Conservation (phyloP, 2,329 filamentous ascomycete species). For the Alternaria postmessia region DNA sequence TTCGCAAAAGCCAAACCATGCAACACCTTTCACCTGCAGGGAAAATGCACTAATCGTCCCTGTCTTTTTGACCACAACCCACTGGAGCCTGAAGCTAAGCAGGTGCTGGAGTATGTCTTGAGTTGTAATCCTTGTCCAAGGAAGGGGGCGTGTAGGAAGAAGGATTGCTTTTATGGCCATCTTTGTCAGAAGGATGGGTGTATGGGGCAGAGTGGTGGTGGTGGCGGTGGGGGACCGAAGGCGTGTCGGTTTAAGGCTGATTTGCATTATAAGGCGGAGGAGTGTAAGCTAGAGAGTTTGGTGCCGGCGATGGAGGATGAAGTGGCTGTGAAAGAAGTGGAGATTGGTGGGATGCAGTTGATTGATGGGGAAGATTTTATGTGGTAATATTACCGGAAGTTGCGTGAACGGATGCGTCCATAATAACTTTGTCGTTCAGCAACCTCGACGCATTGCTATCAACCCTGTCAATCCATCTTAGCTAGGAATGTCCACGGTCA, state of each 20-base stretch:
- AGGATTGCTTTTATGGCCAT: slow-evolving; percentile 59
- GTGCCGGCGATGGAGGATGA: slow-evolving; percentile 24
- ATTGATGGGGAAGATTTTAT: neutral
- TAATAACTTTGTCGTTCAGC: neutral
- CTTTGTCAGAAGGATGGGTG: slow-evolving; percentile 51
- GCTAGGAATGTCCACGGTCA: too few species aligned
- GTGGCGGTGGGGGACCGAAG: slow-evolving; percentile 6
- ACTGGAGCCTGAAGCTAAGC: slow-evolving; percentile 51
- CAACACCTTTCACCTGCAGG: slow-evolving; percentile 58
- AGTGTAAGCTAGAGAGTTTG: slow-evolving; percentile 27
- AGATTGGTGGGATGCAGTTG: neutral
- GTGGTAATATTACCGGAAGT: neutral
- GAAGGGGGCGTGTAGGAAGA: slow-evolving; percentile 53
- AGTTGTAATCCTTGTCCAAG: slow-evolving; percentile 54
- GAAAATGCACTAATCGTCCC: slow-evolving; percentile 43
- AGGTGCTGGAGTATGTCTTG: slow-evolving; percentile 57
- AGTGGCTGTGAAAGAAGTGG: neutral
- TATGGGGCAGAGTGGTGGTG: slow-evolving; percentile 11
- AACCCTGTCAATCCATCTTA: too few species aligned
- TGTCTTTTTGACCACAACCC: slow-evolving; percentile 59
- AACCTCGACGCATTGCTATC: too few species aligned
- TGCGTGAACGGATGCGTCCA: neutral
- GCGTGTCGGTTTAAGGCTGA: slow-evolving; percentile 38
- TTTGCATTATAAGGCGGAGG: slow-evolving; percentile 30
- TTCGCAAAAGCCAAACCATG: slow-evolving; percentile 55